Conservation (phyloP, 2,329 filamentous ascomycete species). For the Acrocalymma vagum region DNA sequence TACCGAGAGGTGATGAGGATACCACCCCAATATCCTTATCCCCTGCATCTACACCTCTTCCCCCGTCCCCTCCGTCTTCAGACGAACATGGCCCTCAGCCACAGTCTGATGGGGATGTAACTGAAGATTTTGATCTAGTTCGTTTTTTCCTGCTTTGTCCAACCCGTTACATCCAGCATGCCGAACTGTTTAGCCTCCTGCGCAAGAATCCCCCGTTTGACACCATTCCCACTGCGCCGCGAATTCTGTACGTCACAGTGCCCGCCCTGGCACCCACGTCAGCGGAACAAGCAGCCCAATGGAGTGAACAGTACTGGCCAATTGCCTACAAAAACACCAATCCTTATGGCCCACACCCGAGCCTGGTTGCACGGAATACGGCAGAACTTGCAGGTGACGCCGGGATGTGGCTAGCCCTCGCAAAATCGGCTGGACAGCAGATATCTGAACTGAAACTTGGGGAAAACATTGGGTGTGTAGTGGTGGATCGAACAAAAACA, state of each 20-base stretch:
- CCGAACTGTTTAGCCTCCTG: constrained; percentile 53
- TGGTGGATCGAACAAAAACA: constrained; percentile 67
- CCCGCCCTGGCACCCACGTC: constrained; percentile 79
- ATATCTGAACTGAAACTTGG: constrained; percentile 67
- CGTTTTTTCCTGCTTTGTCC: constrained; percentile 63
- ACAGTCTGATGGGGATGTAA: constrained; percentile 23
- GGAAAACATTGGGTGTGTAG: constrained; percentile 76
- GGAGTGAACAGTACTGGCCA: constrained; percentile 83
- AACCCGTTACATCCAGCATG: constrained; percentile 59
- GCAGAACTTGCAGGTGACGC: constrained; percentile 72
- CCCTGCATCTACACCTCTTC: constrained; percentile 17
- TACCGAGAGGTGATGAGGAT: constrained; percentile 45
- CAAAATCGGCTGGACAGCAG: constrained; percentile 69
- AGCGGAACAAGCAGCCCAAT: constrained; percentile 75
- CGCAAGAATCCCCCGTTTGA: constrained; percentile 50
- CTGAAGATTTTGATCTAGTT: constrained; percentile 43
- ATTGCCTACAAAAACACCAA: constrained; percentile 88
- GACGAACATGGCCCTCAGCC: constrained; percentile 14
- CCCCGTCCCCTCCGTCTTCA: constrained; percentile 4
- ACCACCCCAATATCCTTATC: constrained; percentile 36
- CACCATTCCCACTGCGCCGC: constrained; percentile 51
- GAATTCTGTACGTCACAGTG: constrained; percentile 71
- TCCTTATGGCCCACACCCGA: constrained; percentile 83
- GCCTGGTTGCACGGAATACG: constrained; percentile 74
- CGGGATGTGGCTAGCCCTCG: constrained; percentile 72